Base-by-base conservation (phyloP, 495 filamentous ascomycete genomes). In the Terfezia claveryi region DNA sequence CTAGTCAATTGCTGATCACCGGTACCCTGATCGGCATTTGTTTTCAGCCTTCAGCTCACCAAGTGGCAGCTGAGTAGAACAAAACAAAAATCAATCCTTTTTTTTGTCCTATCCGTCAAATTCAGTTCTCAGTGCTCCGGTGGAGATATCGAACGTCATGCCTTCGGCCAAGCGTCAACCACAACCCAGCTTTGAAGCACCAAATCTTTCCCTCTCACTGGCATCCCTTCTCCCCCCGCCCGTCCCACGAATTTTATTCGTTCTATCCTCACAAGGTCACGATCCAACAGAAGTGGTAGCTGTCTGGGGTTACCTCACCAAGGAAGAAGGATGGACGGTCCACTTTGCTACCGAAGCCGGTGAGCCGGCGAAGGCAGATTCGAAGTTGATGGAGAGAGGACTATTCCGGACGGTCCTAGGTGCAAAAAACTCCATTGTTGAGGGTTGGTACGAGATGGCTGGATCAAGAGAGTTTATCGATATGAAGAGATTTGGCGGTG, bases 331-430 rank as follows among this genome's bases (percentile, higher is more conserved):
- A 36, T 62, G 60, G 41, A 37, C 51, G 17, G 38, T 61, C 17
- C 49, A 52, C 10, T 61, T 62, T 51, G 52, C 56, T 11, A 62
- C 59, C 0, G 59, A 61, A 49, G 52, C 61, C 9, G 61, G 59
- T 46, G 51, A 32, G 10, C 11, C 52, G 27, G 59, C 56, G 17
- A 54, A 50, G 52, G 59, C 59, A 6, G 54, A 62, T 27, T 20
- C 59, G 17, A 55, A 38, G 36, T n/a, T 62, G 10, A 32, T 61
- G 17, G 14, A 36, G 32, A 49, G 17, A 17, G 50, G 50, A 4
- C 23, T 60, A 10, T 62, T 62, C 46, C 54, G 53, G 1, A 44
- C 36, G 27, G 49, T 62, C 27, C 38, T 57, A 44, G 57, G 57
- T 6, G 57, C 56, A 27, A 58, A 38, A 9, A 59, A 58, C 32